Evolutionary conservation across 257 asterid species (phyloP).

Genomic region (Penstemon eatonii): DNA sequence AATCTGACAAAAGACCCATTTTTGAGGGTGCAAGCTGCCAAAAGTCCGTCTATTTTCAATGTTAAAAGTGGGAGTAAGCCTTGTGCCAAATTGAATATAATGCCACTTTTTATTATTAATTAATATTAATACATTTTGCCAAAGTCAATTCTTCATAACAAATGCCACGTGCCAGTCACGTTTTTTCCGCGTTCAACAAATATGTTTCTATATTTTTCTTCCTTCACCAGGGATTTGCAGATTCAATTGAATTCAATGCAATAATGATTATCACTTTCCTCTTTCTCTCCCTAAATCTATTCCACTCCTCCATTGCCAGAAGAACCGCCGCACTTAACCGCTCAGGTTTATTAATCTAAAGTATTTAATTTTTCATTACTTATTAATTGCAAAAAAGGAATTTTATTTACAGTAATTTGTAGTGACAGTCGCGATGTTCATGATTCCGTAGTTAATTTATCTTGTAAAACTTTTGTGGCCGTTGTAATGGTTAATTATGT

Average conservation of each 20-base stretch:
- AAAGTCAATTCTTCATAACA: background rate
- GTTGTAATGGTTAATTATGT: too few species aligned
- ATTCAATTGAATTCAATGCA: background rate
- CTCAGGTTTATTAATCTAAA: constrained; percentile 40
- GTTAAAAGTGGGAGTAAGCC: too few species aligned
- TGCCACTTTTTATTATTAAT: background rate
- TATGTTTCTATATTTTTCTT: background rate
- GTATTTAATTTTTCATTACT: background rate
- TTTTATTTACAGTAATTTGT: background rate
- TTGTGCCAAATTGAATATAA: background rate
- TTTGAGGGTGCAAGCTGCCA: too few species aligned
- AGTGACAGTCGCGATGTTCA: too few species aligned
- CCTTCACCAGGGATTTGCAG: background rate
- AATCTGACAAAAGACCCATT: too few species aligned
- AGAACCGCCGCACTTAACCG: constrained; percentile 32
- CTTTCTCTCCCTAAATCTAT: constrained; percentile 44
- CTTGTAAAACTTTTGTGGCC: too few species aligned
- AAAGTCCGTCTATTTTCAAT: too few species aligned
- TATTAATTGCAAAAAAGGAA: background rate
- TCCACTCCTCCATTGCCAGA: constrained; percentile 38
- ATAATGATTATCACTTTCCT: constrained; percentile 42
- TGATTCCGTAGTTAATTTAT: too few species aligned
- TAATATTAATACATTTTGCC: background rate
- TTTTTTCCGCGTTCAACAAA: constrained; percentile 15
- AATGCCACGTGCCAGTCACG: constrained; percentile 28